phyloP scores from a whole-genome alignment of 768 basidiomycete species.

The Strobilomyces echinocephalus region DNA sequence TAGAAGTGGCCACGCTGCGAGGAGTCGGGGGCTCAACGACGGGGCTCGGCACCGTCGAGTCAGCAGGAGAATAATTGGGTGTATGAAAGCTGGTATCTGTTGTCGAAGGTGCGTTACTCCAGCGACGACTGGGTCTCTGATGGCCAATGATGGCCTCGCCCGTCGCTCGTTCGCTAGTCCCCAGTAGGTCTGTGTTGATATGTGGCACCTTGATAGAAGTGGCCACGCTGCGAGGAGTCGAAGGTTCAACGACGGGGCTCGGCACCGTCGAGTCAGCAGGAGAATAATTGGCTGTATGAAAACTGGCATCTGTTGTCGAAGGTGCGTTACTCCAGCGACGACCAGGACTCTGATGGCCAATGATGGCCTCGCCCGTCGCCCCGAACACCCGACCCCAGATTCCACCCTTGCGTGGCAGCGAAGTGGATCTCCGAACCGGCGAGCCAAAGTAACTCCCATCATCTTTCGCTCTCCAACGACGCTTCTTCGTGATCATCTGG shows the following conservation, averaged over 20 bases:
- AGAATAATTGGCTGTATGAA: slow-evolving; percentile 11
- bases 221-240: slow-evolving; percentile 2
- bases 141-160: background rate
- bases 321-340: background rate
- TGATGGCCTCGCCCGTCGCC: background rate
- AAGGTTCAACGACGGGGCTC: slow-evolving; percentile 8
- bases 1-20: background rate
- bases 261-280: slow-evolving; percentile 2
- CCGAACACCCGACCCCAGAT: background rate
- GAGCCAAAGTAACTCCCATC: slow-evolving; percentile 13
- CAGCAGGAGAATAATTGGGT: slow-evolving; percentile 5
- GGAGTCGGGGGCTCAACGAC: slow-evolving; percentile 13
- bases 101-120: background rate
- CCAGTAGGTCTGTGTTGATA: background rate
- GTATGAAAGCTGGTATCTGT: slow-evolving; percentile 6
- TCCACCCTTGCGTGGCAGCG: background rate
- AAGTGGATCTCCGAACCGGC: background rate
- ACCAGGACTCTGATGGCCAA: background rate
- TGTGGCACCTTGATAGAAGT: background rate
- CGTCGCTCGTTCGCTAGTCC: background rate
- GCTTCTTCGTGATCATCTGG: slow-evolving; percentile 8
- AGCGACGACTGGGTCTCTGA: background rate
- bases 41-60: slow-evolving; percentile 3
- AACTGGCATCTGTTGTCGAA: slow-evolving; percentile 1
- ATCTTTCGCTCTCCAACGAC: slow-evolving; percentile 6